Conservation (phyloP, 2,329 filamentous ascomycete species). For the Rutstroemia sp. region DNA sequence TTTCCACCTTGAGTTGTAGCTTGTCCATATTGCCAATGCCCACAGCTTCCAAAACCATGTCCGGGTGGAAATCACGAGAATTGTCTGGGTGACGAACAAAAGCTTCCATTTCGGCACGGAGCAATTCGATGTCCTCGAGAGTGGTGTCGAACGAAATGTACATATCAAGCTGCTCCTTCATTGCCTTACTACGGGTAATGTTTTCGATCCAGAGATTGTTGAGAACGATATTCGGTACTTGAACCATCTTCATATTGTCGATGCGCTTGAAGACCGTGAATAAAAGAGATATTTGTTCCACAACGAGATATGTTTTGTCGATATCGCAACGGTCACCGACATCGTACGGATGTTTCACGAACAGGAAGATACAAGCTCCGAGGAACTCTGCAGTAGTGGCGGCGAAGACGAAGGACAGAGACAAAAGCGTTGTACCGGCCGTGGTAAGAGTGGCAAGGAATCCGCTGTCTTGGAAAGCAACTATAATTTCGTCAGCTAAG, state of each 20-base stretch:
- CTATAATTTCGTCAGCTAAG: constrained; percentile 33
- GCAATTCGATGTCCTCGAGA: constrained; percentile 81
- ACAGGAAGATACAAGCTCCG: constrained; percentile 97
- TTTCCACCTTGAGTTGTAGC: constrained; percentile 72
- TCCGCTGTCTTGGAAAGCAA: constrained; percentile 81
- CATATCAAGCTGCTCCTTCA: constrained; percentile 75
- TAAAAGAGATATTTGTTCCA: constrained; percentile 89
- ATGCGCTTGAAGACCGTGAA: constrained; percentile 85
- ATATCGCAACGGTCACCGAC: constrained; percentile 93
- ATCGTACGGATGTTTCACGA: constrained; percentile 97
- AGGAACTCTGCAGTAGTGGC: constrained; percentile 89
- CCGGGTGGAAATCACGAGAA: constrained; percentile 80
- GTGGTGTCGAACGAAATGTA: constrained; percentile 79
- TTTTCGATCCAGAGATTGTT: constrained; percentile 97
- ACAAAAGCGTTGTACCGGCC: constrained; percentile 84
- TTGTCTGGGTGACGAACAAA: constrained; percentile 85
- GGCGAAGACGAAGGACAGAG: constrained; percentile 93
- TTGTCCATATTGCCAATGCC: constrained; percentile 84
- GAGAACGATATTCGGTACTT: constrained; percentile 81
- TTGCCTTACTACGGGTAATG: constrained; percentile 80
- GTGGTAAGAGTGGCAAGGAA: constrained; percentile 83
- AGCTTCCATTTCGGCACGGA: constrained; percentile 74
- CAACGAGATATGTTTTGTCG: constrained; percentile 59
- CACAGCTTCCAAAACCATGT: constrained; percentile 70
- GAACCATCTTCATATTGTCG: constrained; percentile 68